Conservation (phyloP, 768 basidiomycete genomes). For the Neoboletus brunneissimus region DNA sequence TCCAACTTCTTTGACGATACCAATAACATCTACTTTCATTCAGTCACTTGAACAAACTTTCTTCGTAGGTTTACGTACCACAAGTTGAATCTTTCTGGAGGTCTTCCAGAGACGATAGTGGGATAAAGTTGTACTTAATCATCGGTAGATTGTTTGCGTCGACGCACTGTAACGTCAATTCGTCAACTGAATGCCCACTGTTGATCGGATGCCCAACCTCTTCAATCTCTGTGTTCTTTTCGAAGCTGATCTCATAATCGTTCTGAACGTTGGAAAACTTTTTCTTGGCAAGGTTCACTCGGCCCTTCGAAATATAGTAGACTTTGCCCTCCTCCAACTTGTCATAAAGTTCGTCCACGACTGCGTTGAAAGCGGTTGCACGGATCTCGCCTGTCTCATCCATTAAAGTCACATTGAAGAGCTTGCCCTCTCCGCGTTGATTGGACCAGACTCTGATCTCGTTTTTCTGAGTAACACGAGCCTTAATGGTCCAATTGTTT, state of each 20-base stretch:
- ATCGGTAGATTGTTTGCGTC: conserved; percentile 75
- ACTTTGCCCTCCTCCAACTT: conserved; percentile 88
- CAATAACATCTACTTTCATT: conserved; percentile 71
- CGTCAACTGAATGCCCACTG: conserved; percentile 1
- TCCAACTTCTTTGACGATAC: conserved; percentile 75
- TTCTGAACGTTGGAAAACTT: conserved; percentile 89
- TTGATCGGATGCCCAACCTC: conserved; percentile 50
- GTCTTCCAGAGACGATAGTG: conserved; percentile 58
- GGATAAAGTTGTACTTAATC: conserved; percentile 80
- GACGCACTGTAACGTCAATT: conserved; percentile 56
- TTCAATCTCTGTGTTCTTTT: conserved; percentile 78
- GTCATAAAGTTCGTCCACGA: conserved; percentile 80
- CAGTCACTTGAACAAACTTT: neutral
- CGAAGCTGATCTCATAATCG: conserved; percentile 91
- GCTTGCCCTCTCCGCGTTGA: conserved; percentile 85
- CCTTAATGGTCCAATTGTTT: conserved; percentile 98
- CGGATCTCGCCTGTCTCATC: conserved; percentile 93
- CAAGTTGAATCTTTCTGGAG: conserved; percentile 77
- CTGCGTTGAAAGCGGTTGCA: conserved; percentile 87
- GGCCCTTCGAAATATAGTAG: conserved; percentile 85
- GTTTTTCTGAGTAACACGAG: conserved; percentile 83
- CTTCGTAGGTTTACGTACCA: conserved; percentile 48
- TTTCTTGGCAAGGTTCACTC: conserved; percentile 94
- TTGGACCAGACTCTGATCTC: conserved; percentile 93
- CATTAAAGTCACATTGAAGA: conserved; percentile 91